Percentiles rank a stretch among this genome's conserved stretches.
These are phyloP conservation scores for Sanchytrium tribonematis DNA, from an alignment of 371 early-diverging fungal genomes.

Conservation along the genomic window DNA sequence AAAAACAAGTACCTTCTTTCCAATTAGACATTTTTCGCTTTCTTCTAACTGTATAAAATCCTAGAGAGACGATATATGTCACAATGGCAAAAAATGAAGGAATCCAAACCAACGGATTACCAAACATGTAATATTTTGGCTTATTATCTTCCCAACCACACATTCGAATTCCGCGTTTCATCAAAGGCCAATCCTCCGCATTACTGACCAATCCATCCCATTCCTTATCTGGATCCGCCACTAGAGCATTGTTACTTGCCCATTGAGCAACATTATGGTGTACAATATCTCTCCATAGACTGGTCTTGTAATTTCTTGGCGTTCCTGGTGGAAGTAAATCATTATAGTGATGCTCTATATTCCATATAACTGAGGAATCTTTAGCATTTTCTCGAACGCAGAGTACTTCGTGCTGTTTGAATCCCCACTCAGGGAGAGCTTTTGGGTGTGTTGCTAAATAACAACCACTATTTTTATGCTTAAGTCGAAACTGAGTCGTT, in stretches of 20 bases:
- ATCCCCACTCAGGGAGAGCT: conserved; percentile 92
- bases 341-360: conserved; percentile 75
- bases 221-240: conserved; percentile 84
- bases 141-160: conserved; percentile 72
- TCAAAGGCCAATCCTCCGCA: conserved; percentile 83
- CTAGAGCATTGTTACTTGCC: conserved; percentile 85
- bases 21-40: conserved; percentile 38
- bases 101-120: conserved; percentile 82
- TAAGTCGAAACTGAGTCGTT: conserved; percentile 60
- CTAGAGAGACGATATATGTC: conserved; percentile 14
- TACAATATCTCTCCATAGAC: conserved; percentile 58
- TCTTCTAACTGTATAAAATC: conserved; percentile 29
- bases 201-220: conserved; percentile 49
- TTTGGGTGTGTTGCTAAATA: conserved; percentile 47
- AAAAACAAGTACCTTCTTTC: conserved; percentile 3
- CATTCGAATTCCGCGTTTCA: conserved; percentile 80
- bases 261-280: conserved; percentile 93
- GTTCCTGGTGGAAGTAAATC: conserved; percentile 26
- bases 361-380: conserved; percentile 49
- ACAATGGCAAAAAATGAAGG: conserved; percentile 32
- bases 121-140: conserved; percentile 77
- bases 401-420: conserved; percentile 74
- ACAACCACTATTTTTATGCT: conserved; percentile 48
- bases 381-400: conserved; percentile 40
- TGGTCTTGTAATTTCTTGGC: conserved; percentile 23